Percentiles rank a stretch among this genome's conserved stretches.
These are phyloP conservation scores for Rhizopogon roseolus DNA, from an alignment of 768 basidiomycete species.

Conservation along the genomic window DNA sequence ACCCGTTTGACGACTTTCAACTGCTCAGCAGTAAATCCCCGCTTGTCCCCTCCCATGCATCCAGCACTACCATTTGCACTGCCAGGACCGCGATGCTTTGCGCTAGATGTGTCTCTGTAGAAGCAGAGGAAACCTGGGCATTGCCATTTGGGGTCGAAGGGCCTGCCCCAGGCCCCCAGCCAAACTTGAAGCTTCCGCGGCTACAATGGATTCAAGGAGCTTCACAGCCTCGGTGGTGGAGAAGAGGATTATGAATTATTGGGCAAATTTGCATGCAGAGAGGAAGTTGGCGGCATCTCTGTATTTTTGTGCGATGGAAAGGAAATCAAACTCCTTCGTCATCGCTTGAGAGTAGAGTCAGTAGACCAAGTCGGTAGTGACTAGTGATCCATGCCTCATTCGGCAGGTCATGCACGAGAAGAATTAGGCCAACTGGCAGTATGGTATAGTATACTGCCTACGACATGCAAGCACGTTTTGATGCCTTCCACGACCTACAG, in stretches of 20 bases:
- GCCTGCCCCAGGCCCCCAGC: conserved; percentile 46
- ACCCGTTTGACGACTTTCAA: conserved; percentile 80
- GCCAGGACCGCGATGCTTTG: conserved; percentile 53
- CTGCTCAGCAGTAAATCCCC: conserved; percentile 87
- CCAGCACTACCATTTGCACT: conserved; percentile 46
- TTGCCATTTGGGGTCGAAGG: conserved; percentile 31
- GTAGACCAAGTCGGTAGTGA: conserved; percentile 5
- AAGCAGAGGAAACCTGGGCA: conserved; percentile 40
- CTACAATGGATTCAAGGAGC: conserved; percentile 63
- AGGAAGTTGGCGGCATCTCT: conserved; percentile 64
- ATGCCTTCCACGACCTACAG: too few species aligned
- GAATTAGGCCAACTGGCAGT: too few species aligned
- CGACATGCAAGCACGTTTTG: too few species aligned
- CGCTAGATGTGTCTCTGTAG: conserved; percentile 66
- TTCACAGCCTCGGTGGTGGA: conserved; percentile 70
- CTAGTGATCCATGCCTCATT: background rate
- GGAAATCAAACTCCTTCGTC: conserved; percentile 85
- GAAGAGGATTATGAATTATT: conserved; percentile 82
- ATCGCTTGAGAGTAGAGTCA: conserved; percentile 33
- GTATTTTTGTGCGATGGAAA: conserved; percentile 75
- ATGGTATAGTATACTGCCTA: too few species aligned
- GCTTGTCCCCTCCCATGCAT: conserved; percentile 66
- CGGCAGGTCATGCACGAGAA: background rate
- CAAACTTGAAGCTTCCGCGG: conserved; percentile 36
- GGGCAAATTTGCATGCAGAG: conserved; percentile 83